Evolutionary conservation across 1,284 basidiomycete genomes (phyloP), one percentile per base, ranked within the genome.

Genomic region (Marasmius sp.): DNA sequence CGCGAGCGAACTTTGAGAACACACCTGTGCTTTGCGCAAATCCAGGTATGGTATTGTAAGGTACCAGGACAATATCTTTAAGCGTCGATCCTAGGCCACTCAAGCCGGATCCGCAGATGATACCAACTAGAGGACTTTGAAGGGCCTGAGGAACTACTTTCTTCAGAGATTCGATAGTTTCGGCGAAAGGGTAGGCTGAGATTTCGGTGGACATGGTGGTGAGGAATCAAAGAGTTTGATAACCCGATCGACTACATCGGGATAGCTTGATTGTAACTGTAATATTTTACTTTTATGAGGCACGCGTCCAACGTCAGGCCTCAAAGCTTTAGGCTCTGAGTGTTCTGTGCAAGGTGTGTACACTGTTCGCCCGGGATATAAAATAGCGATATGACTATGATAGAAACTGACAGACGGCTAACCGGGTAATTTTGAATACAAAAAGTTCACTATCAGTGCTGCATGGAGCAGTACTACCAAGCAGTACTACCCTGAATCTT

Each of bases 81-180:
- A 92, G 73, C 41, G 76, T 82, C 6, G 79, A 75, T 1, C 81
- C 88, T 50, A 92, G 80, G 0, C 87, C 89, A 70, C 85, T 87
- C 58, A 92, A 74, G 3, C 91, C 90, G 1, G 90, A 92, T 65
- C 91, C 91, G 69, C 90, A 93, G 33, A 93, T 85, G 65, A 93
- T 90, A 18, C 88, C 91, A n/a, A 91, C 82, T 34, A 78, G 79
- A 12, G 91, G 91, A 18, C 67, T 75, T 57, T 78, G 77, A n/a
- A 87, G 77, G 7, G 71, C 68, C 38, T 72, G 69, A 1, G 83
- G 81, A 18, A 88, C 68, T 20, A 75, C 54, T 3, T 64, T 63
- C 5, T 68, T 71, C 14, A 84, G 73, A 22, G 71, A 74, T 47
- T 71, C 67, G 59, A 84, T 63, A 5, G 82, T 77, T 36, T 74